A percentile compares a stretch with the other conserved stretches of the same genome.
These are phyloP conservation scores for Suhomyces tanzawaensis DNA, from an alignment of 805 yeast genomes.

Conservation along the genomic window DNA sequence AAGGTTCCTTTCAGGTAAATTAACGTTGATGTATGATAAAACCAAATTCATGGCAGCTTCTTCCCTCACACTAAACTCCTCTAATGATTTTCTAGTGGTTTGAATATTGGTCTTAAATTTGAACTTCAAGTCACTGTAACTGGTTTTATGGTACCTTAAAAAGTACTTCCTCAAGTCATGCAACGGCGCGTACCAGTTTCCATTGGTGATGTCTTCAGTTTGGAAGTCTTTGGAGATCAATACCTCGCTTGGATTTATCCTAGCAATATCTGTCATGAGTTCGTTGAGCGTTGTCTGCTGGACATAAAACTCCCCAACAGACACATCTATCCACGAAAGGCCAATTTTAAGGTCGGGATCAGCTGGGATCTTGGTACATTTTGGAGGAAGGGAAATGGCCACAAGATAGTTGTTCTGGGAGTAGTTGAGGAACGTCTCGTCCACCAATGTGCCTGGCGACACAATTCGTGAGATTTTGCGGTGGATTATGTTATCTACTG, in stretches of 20 bases:
- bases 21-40: slow-evolving; percentile 66
- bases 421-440: slow-evolving; percentile 77
- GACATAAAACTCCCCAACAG: slow-evolving; percentile 75
- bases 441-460: slow-evolving; percentile 90
- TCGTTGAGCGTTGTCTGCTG: slow-evolving; percentile 61
- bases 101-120: slow-evolving; percentile 33
- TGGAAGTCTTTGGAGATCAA: slow-evolving; percentile 51
- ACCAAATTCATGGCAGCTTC: slow-evolving; percentile 59
- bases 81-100: slow-evolving; percentile 34
- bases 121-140: slow-evolving; percentile 29
- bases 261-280: slow-evolving; percentile 65
- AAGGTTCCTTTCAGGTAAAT: slow-evolving; percentile 65
- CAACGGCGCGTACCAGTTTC: slow-evolving; percentile 56
- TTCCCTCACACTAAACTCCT: slow-evolving; percentile 41
- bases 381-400: slow-evolving; percentile 60
- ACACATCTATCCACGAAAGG: slow-evolving; percentile 83
- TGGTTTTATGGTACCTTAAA: slow-evolving; percentile 48
- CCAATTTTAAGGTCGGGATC: slow-evolving; percentile 56
- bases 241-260: slow-evolving; percentile 82
- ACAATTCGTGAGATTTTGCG: slow-evolving; percentile 77
- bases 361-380: slow-evolving; percentile 32
- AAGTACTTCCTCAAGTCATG: slow-evolving; percentile 59
- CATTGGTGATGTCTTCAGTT: slow-evolving; percentile 36
- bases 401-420: slow-evolving; percentile 69
- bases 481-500: slow-evolving; percentile 40